phyloP scores from a whole-genome alignment of 2,329 filamentous ascomycete genomes.

The Chaetomium globosum region DNA sequence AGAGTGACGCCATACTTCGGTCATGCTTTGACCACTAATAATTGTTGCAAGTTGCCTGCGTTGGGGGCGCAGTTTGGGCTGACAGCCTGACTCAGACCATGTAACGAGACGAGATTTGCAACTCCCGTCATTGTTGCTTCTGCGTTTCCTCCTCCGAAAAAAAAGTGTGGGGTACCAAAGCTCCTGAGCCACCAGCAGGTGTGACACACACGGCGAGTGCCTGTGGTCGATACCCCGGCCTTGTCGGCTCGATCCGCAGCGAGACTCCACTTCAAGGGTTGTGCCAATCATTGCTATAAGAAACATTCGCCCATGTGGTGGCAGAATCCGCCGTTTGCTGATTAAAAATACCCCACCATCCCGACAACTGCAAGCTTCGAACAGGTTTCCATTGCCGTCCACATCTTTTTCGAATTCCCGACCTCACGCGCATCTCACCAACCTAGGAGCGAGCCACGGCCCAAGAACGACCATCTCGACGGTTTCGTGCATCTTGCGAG shows the following conservation, averaged over 20 bases:
- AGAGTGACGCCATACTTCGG: neutral
- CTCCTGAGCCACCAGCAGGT: neutral
- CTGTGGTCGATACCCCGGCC: constrained; percentile 15
- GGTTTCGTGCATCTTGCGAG: neutral
- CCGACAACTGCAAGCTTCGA: constrained; percentile 11
- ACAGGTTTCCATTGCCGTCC: neutral
- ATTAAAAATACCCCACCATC: constrained; percentile 32
- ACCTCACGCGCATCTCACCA: neutral
- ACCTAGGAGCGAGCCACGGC: neutral
- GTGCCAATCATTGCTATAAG: constrained; percentile 9
- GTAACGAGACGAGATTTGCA: neutral
- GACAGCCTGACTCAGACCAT: neutral
- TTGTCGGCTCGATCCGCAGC: constrained; percentile 24
- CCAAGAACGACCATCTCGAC: neutral
- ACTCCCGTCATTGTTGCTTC: neutral
- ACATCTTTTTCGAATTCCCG: neutral
- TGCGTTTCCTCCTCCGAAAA: neutral
- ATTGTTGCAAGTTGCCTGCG: neutral
- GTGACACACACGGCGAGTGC: constrained; percentile 28
- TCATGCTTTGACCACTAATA: neutral
- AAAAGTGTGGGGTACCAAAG: neutral
- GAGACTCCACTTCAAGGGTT: neutral
- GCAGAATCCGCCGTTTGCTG: constrained; percentile 26
- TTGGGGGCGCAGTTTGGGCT: neutral
- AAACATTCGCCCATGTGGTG: constrained; percentile 13